phyloP scores from a whole-genome alignment of 2,329 filamentous ascomycete species.

The Talaromyces piceae region DNA sequence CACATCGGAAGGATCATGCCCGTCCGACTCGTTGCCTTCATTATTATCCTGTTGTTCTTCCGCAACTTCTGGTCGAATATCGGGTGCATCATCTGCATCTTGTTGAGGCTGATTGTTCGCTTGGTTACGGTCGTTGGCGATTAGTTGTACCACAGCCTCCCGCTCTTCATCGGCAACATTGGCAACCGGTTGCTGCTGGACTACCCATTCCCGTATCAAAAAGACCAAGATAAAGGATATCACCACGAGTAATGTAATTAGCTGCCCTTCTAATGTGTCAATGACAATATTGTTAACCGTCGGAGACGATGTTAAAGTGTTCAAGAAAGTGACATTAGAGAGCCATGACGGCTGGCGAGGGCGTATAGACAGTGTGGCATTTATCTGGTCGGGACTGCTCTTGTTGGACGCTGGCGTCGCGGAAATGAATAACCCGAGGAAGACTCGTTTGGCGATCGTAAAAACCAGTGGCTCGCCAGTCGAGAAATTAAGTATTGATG shows the following conservation, averaged over 20 bases:
- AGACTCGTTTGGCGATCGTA: conserved; percentile 39
- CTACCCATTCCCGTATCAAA: conserved; percentile 92
- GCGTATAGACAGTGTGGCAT: conserved; percentile 22
- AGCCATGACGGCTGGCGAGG: conserved; percentile 43
- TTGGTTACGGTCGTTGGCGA: conserved; percentile 33
- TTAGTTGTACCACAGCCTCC: conserved; percentile 44
- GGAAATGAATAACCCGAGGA: conserved; percentile 27
- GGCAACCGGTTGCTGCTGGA: conserved; percentile 91
- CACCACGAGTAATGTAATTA: conserved; percentile 87
- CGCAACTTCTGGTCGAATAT: background rate
- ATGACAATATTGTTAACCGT: conserved; percentile 71
- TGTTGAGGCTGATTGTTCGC: conserved; percentile 19
- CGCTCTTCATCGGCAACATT: conserved; percentile 60
- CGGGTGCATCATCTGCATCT: conserved; percentile 11
- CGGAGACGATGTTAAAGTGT: conserved; percentile 56
- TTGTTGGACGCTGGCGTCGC: conserved; percentile 24
- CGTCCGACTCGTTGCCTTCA: conserved; percentile 9
- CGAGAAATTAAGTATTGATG: conserved; percentile 36
- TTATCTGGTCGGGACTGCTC: conserved; percentile 17
- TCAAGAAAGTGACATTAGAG: conserved; percentile 52
- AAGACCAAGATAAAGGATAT: conserved; percentile 96
- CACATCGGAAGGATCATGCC: conserved; percentile 5
- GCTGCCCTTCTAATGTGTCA: conserved; percentile 80
- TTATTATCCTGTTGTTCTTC: conserved; percentile 5
- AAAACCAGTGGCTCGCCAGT: conserved; percentile 40